A percentile compares a stretch with the other conserved stretches of the same genome.
phyloP scores from a whole-genome alignment of 2,329 filamentous ascomycete genomes.

The Lachnellula cervina region DNA sequence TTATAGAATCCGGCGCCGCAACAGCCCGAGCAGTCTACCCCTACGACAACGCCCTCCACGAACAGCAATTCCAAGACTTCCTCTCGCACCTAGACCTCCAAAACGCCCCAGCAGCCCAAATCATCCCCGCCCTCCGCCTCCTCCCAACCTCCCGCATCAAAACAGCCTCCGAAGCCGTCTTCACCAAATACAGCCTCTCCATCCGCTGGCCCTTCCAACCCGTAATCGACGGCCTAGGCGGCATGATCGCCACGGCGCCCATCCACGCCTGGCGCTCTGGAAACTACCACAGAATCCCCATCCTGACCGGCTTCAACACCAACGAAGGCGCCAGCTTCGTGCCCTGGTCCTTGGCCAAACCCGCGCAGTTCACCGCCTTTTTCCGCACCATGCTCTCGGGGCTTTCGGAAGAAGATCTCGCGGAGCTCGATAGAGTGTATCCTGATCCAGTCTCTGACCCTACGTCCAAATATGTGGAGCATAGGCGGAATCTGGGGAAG shows the following conservation, averaged over 20 bases:
- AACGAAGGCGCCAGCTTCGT: slow-evolving; percentile 67
- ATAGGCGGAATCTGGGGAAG: slow-evolving; percentile 38
- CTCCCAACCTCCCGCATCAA: slow-evolving; percentile 37
- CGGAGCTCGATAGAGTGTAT: slow-evolving; percentile 54
- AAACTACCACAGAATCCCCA: slow-evolving; percentile 50
- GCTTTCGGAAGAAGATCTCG: slow-evolving; percentile 47
- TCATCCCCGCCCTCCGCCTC: slow-evolving; percentile 49
- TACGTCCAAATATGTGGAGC: slow-evolving; percentile 38
- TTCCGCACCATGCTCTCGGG: slow-evolving; percentile 58
- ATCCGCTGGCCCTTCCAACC: slow-evolving; percentile 65
- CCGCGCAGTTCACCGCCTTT: slow-evolving; percentile 53
- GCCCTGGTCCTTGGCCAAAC: slow-evolving; percentile 41
- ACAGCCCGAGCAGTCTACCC: slow-evolving; percentile 50
- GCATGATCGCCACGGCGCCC: slow-evolving; percentile 53
- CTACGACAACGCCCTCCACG: slow-evolving; percentile 51
- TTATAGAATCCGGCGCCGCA: slow-evolving; percentile 54
- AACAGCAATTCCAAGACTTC: slow-evolving; percentile 52
- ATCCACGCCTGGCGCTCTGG: slow-evolving; percentile 53
- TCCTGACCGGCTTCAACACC: slow-evolving; percentile 66
- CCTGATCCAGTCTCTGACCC: slow-evolving; percentile 48
- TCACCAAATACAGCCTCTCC: slow-evolving; percentile 37
- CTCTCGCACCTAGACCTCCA: slow-evolving; percentile 47
- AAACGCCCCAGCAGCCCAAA: slow-evolving; percentile 37
- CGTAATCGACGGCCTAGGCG: slow-evolving; percentile 52
- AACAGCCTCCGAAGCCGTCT: slow-evolving; percentile 41